phyloP scores from a whole-genome alignment of 1,139 yeast genomes.

The Pichiaceae sp. region DNA sequence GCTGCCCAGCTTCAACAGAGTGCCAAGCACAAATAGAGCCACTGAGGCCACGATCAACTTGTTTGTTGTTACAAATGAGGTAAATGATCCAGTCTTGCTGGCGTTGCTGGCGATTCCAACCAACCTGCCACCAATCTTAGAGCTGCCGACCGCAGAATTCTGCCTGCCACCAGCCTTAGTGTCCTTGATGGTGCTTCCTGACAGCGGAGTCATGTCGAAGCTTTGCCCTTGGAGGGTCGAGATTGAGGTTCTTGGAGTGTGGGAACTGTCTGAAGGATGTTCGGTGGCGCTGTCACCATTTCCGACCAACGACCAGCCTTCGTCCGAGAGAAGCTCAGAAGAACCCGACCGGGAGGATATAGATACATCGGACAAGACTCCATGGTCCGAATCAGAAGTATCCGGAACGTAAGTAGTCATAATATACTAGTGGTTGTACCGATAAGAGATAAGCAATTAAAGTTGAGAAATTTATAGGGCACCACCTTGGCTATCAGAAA shows the following conservation, averaged over 20 bases:
- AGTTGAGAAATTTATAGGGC: neutral
- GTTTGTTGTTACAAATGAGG: no score
- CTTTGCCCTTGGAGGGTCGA: no score
- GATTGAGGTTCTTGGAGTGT: neutral
- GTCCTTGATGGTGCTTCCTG: no score
- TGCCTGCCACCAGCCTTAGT: no score
- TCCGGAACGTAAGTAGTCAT: neutral
- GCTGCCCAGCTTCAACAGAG: neutral
- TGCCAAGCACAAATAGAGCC: no score
- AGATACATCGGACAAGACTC: neutral
- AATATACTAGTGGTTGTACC: neutral
- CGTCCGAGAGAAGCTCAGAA: neutral
- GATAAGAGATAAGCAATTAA: neutral
- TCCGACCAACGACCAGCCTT: neutral
- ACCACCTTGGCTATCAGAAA: conserved; percentile 1
- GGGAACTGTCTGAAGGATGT: neutral
- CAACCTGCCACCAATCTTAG: no score
- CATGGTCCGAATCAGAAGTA: neutral
- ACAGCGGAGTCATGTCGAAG: no score
- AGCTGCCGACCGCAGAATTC: no score
- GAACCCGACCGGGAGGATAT: neutral
- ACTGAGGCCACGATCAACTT: no score
- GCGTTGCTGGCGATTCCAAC: no score
- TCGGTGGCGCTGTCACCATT: neutral
- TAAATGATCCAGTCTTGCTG: no score